Evolutionary conservation across 495 filamentous ascomycete species (phyloP).

Genomic region (Lepraria neglecta): DNA sequence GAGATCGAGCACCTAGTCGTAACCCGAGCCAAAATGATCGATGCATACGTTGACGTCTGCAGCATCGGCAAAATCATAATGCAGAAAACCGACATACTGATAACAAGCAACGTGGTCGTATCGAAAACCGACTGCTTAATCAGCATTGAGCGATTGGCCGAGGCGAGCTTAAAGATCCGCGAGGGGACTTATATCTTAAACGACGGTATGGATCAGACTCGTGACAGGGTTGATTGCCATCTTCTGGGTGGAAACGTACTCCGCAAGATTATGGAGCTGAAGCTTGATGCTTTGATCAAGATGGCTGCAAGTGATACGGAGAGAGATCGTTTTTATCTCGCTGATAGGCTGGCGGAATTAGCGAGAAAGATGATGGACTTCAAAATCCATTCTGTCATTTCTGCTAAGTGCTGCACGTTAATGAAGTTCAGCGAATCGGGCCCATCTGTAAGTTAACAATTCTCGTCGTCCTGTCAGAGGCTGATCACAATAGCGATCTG

Average conservation of each 20-base stretch:
- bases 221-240: background rate
- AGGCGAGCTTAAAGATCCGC: background rate
- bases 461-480: background rate
- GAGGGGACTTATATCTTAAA: background rate
- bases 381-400: background rate
- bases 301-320: background rate
- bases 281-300: background rate
- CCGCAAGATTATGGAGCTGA: background rate
- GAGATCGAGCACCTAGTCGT: conserved; percentile 2
- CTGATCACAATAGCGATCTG: background rate
- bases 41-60: background rate
- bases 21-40: background rate
- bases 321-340: background rate
- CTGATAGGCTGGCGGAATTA: background rate
- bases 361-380: background rate
- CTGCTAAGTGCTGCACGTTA: background rate
- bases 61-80: background rate
- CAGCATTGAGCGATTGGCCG: background rate
- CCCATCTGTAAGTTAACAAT: background rate
- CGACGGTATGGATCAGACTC: background rate
- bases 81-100: background rate
- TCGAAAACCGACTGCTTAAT: background rate
- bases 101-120: background rate
- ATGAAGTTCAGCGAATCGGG: background rate
- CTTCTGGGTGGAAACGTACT: background rate